These are phyloP conservation scores for Aulographum hederae DNA, from an alignment of 2,329 filamentous ascomycete genomes.

Conservation along the genomic window DNA sequence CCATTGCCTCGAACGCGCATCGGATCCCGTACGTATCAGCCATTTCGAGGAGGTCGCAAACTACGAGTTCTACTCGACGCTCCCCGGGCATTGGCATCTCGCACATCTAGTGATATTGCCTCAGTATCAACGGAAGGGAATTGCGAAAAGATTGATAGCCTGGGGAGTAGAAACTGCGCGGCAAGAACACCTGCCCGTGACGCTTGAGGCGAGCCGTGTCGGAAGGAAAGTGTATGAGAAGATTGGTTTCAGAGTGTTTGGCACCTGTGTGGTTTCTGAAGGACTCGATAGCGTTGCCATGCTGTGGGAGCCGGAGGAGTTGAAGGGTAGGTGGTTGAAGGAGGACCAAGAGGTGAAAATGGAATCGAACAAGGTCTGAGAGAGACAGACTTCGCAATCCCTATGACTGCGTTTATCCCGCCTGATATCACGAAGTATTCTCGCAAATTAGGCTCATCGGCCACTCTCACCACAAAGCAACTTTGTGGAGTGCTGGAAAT, in stretches of 20 bases:
- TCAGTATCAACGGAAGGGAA: slow-evolving; percentile 8
- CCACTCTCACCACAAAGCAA: too few relatives aligned
- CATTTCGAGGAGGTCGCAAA: background rate
- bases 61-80: slow-evolving; percentile 3
- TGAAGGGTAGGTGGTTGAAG: slow-evolving; percentile 6
- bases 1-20: slow-evolving; percentile 7
- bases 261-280: too few relatives aligned
- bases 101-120: slow-evolving; percentile 7
- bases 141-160: slow-evolving; percentile 8
- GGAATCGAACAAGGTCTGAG: too few relatives aligned
- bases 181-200: slow-evolving; percentile 8
- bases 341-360: slow-evolving; percentile 1
- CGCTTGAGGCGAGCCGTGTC: slow-evolving; percentile 7
- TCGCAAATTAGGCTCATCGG: too few relatives aligned
- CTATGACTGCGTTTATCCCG: too few relatives aligned
- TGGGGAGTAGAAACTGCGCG: slow-evolving; percentile 7
- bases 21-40: slow-evolving; percentile 4
- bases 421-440: too few relatives aligned
- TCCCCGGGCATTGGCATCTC: slow-evolving; percentile 9
- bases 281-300: slow-evolving; percentile 7
- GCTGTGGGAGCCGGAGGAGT: slow-evolving; percentile 9
- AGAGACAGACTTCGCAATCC: too few relatives aligned
- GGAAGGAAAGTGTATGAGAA: slow-evolving; percentile 9
- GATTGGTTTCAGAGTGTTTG: slow-evolving; percentile 9
- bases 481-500: too few relatives aligned